phyloP scores from a whole-genome alignment of 2,329 filamentous ascomycete species.

The Cylindrodendrum hubeiense region DNA sequence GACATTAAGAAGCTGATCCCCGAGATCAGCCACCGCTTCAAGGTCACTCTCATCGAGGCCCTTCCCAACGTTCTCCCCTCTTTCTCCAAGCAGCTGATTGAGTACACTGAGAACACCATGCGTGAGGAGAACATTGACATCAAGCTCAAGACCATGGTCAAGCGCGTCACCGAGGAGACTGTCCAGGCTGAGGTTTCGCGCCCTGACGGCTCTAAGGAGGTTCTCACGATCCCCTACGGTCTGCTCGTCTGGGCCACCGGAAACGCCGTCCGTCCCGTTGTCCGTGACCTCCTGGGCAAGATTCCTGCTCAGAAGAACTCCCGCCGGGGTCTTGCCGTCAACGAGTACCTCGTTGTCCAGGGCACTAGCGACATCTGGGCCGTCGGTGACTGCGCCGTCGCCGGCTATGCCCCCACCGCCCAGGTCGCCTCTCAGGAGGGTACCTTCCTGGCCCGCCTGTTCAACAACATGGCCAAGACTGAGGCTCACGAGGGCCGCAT shows the following conservation, averaged over 20 bases:
- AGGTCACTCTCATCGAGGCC: conserved; percentile 96
- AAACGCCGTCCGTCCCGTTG: conserved; percentile 89
- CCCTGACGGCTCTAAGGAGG: conserved; percentile 86
- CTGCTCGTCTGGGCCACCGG: conserved; percentile 98
- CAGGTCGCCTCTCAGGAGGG: conserved; percentile 98
- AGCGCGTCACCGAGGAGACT: conserved; percentile 91
- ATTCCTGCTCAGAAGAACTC: conserved; percentile 97
- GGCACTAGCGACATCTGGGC: conserved; percentile 98
- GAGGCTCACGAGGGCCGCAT: conserved; percentile 84
- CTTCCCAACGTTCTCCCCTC: conserved; percentile 96
- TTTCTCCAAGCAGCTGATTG: conserved; percentile 99
- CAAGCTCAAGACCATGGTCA: conserved; percentile 98
- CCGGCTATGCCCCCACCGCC: conserved; percentile 96
- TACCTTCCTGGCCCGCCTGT: conserved; percentile 91
- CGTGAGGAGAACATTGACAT: conserved; percentile 99
- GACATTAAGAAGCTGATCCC: conserved; percentile 99
- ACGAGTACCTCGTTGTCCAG: conserved; percentile 99
- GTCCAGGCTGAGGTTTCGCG: conserved; percentile 90
- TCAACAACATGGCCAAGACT: conserved; percentile 99
- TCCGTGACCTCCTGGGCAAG: conserved; percentile 91
- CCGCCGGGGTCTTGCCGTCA: conserved; percentile 92
- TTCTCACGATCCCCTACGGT: conserved; percentile 89
- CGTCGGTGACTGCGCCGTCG: conserved; percentile 95
- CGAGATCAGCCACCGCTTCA: conserved; percentile 94
- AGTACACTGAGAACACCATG: conserved; percentile 99